phyloP scores from a whole-genome alignment of 345 rosid genomes.

The Eucalyptus coolabah region DNA sequence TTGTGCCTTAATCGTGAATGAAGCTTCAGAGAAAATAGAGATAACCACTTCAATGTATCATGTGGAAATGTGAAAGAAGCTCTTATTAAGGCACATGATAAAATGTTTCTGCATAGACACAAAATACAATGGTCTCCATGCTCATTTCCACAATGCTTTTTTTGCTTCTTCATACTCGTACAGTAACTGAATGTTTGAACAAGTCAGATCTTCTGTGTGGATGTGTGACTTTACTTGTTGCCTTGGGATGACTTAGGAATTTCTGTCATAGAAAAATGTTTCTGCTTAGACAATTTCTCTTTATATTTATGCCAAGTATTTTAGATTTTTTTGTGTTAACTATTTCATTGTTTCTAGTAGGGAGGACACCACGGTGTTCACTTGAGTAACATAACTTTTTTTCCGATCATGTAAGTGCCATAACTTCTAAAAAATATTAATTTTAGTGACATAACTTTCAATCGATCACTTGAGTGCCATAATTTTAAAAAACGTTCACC shows the following conservation, averaged over 20 bases:
- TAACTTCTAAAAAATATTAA: no score
- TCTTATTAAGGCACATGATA: not conserved
- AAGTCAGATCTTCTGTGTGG: not conserved
- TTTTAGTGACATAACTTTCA: no score
- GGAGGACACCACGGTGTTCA: no score
- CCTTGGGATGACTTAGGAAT: not conserved
- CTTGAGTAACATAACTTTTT: no score
- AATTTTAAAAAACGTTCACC: no score
- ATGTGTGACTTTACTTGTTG: not conserved
- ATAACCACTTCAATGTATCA: not conserved
- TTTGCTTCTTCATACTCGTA: not conserved
- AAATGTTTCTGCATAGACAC: not conserved
- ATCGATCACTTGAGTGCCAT: no score
- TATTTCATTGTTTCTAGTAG: not conserved
- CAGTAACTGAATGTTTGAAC: not conserved
- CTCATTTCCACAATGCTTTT: not conserved
- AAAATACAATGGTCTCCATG: not conserved
- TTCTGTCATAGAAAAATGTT: not conserved
- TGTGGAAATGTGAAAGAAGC: not conserved
- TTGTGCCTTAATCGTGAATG: not conserved
- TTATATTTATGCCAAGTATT: not conserved
- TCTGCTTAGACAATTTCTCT: not conserved
- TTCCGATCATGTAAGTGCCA: no score
- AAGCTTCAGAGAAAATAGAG: not conserved
- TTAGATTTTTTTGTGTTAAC: not conserved